Base-by-base conservation (phyloP, 2,329 filamentous ascomycete genomes). In the Aspergillus tamarii region DNA sequence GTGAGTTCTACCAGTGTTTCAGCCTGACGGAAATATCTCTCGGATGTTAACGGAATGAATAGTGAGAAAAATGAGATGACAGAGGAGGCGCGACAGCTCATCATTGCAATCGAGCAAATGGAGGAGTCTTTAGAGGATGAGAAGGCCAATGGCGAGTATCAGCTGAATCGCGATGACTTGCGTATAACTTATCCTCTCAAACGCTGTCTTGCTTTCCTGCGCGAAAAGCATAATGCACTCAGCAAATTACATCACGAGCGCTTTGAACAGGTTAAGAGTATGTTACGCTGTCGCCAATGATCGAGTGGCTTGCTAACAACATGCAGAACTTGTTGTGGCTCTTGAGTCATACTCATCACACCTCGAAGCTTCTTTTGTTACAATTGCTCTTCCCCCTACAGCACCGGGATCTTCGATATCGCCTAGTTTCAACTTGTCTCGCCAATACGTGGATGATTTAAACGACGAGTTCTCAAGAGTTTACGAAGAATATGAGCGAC, bases 341-440 rank as follows among this genome's bases (percentile, higher is more conserved):
- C 89, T 99, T 57, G 91, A 97, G 76, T 97, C 94, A 6, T 99
- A 98, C 77, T 96, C 95, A 1, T 96, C 92, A 11, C 95, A 98
- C 76, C 91, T 99, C 54, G 95, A 99, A 77, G 83, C 92, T 12
- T 90, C 90, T 2, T 98, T 98, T 76, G 87, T 98, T 68, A 88
- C 89, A 74, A 89, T 98, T 73, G 86, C 90, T 46, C 87, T 99
- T 8, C 95, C 95, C 1, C 94, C 94, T 0, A 93, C 91, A 3
- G 88, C 87, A 1, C 88, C 90, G 6, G 91, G 92, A 69, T 88
- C 92, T 53, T 89, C 89, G 14, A 85, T 96, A 45, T 88, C 94
- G 1, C 88, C 93, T 3, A 91, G 86, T 59, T 98, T 99, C 77
- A 94, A 98, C 73, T 88, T 99, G n/a, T 97, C 94, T 0, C 89